Evolutionary conservation across 164 flowering plant genomes (phyloP).

Genomic region (Santalum album): DNA sequence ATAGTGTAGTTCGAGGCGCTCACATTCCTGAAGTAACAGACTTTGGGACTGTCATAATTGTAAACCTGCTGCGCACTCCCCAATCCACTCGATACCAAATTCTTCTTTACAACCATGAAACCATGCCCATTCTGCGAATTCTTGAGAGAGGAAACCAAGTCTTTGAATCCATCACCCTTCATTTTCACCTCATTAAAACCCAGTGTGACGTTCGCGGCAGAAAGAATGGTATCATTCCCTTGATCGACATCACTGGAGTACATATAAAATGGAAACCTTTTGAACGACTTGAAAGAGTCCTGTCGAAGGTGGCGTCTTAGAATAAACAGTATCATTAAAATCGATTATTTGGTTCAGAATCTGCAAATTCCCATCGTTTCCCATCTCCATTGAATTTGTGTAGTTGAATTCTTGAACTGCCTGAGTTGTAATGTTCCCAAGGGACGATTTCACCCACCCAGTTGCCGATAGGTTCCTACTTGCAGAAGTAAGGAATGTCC

Average conservation of each 20-base stretch:
- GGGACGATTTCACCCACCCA: slow-evolving; percentile 80
- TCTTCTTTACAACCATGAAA: slow-evolving; percentile 41
- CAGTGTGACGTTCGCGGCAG: slow-evolving; percentile 37
- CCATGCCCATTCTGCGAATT: slow-evolving; percentile 63
- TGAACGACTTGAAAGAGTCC: slow-evolving; percentile 16
- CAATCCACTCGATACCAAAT: slow-evolving; percentile 44
- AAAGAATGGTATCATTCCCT: slow-evolving; percentile 25
- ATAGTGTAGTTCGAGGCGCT: slow-evolving; percentile 76
- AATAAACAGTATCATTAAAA: slow-evolving; percentile 26
- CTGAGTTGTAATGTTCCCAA: slow-evolving; percentile 48
- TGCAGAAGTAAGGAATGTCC: slow-evolving; percentile 40
- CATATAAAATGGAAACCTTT: slow-evolving; percentile 31
- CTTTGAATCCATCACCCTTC: slow-evolving; percentile 5
- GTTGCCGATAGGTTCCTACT: slow-evolving; percentile 31
- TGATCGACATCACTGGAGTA: slow-evolving; percentile 29
- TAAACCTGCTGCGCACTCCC: slow-evolving; percentile 65
- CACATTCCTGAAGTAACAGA: slow-evolving; percentile 75
- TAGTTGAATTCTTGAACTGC: slow-evolving; percentile 38
- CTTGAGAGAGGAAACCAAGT: slow-evolving; percentile 23
- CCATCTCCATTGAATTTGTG: slow-evolving; percentile 46
- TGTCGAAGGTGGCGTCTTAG: slow-evolving; percentile 18
- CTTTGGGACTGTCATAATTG: slow-evolving; percentile 22
- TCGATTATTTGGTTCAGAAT: slow-evolving; percentile 54
- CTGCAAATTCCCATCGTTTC: slow-evolving; percentile 50
- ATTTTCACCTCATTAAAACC: slow-evolving; percentile 37